A percentile compares a stretch with the other conserved stretches of the same genome.
These are phyloP conservation scores for Chenopodium quinoa DNA, from an alignment of 148 eudicot species.

Conservation along the genomic window DNA sequence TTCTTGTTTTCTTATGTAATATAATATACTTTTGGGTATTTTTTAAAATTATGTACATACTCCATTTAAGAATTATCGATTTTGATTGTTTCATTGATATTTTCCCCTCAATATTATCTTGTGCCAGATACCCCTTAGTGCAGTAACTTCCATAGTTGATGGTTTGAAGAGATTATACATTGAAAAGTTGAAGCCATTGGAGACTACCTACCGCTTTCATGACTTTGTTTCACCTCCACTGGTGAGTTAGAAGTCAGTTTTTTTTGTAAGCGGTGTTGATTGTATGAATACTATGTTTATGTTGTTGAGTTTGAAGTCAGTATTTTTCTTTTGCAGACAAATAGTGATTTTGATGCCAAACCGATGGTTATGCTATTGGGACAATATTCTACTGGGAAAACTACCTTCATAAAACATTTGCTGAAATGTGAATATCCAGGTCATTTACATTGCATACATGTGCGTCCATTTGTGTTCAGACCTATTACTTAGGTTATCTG, in stretches of 20 bases:
- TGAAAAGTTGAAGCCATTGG: constrained; percentile 87
- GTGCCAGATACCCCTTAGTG: constrained; percentile 40
- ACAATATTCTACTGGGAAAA: constrained; percentile 97
- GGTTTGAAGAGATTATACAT: constrained; percentile 80
- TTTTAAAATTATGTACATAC: no score
- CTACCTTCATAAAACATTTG: constrained; percentile 91
- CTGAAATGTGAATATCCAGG: constrained; percentile 89
- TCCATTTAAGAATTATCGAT: background rate
- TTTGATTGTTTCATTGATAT: constrained; percentile 10
- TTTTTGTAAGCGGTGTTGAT: background rate
- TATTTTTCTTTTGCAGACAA: constrained; percentile 44
- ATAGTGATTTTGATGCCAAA: constrained; percentile 87
- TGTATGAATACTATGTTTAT: background rate
- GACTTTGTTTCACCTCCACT: constrained; percentile 79
- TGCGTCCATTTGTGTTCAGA: background rate
- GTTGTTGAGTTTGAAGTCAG: no score
- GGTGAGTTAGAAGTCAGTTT: constrained; percentile 44
- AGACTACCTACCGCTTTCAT: constrained; percentile 70
- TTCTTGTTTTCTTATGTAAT: background rate
- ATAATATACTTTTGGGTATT: background rate
- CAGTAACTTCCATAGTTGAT: constrained; percentile 85
- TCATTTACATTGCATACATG: constrained; percentile 17
- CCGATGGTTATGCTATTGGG: constrained; percentile 99
- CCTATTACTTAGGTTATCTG: constrained; percentile 7
- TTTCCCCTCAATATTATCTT: background rate